Conservation (phyloP, 441 rosid genomes). For the Populus hybrid region DNA sequence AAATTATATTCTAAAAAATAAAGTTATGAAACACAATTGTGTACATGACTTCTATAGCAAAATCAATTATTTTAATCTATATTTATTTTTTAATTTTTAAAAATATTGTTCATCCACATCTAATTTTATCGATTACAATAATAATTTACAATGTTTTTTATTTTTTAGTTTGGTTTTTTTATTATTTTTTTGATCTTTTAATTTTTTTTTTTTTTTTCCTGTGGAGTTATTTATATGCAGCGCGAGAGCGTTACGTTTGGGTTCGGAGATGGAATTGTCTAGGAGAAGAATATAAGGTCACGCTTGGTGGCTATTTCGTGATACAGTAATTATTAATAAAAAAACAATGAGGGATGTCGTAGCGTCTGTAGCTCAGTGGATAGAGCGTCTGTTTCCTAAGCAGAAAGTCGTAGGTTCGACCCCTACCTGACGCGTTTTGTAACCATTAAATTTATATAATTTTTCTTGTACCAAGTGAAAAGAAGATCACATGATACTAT, state of each 20-base stretch:
- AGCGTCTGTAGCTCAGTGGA: slow-evolving; percentile 91
- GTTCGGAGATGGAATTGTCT: slow-evolving; percentile 62
- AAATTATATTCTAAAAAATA: too few species aligned
- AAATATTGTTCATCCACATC: slow-evolving; percentile 34
- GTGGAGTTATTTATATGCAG: slow-evolving; percentile 66
- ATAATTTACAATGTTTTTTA: slow-evolving; percentile 11
- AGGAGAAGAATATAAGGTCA: slow-evolving; percentile 70
- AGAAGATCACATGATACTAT: background rate
- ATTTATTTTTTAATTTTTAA: too few species aligned
- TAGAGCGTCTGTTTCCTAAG: slow-evolving; percentile 85
- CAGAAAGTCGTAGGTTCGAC: slow-evolving; percentile 54
- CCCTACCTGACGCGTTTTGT: slow-evolving; percentile 42
- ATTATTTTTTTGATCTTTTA: too few species aligned
- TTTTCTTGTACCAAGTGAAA: background rate
- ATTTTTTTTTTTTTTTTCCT: slow-evolving; percentile 67
- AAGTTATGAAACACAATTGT: too few species aligned
- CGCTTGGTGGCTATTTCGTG: slow-evolving; percentile 70
- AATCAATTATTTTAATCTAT: too few species aligned
- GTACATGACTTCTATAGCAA: too few species aligned
- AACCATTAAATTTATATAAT: too few species aligned
- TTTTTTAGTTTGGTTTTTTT: too few species aligned
- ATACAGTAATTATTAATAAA: slow-evolving; percentile 78
- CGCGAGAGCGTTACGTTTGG: slow-evolving; percentile 59
- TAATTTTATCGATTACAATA: slow-evolving; percentile 86
- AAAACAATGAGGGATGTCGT: slow-evolving; percentile 33